Base-by-base conservation (phyloP, 139 green algal species). In the Chlorella sp. region DNA sequence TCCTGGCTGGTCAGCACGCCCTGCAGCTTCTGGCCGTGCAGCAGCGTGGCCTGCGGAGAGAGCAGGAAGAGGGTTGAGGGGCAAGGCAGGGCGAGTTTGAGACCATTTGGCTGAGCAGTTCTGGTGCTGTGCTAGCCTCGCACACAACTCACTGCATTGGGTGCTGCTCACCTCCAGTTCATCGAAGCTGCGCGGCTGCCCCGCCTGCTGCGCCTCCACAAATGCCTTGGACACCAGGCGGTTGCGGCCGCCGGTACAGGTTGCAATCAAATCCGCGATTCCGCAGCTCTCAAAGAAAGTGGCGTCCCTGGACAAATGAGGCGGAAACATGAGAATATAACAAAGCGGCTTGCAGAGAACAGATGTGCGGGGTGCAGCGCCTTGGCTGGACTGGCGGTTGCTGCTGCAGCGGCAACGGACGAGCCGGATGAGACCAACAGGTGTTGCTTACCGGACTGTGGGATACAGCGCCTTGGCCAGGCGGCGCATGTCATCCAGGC, bases 1-100 rank as follows among this genome's bases (percentile, higher is more conserved):
- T 97, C 94, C 38, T 95, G 87, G 44, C 80, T 88, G 13, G 94
- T 96, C 72, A 96, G 91, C 85, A 93, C 91, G 38, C 94, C 94
- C 88, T 96, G 93, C 75, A 97, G 92, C 89, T 96, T 96, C 91
- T 97, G 94, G 1, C 94, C 94, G 34, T 87, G 86, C 55, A 97
- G 89, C 87, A 97, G 86, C 56, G 89, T 78, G 15, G 67, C 67
- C 80, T 85, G 80, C 55, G 16, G n/a, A 21, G 39, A 25, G 25
- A 34, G 12, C 12, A 23, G 18, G 34, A 55, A 11, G 68, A n/a
- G n/a, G n/a, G n/a, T n/a, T 4, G 68, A 15, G 21, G n/a, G n/a
- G n/a, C n/a, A n/a, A n/a, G 6, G 28, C 64, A 71, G 64, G 28
- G 21, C 0, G n/a, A 20, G 36, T 34, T 18, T 2, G 12, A 20